These are phyloP conservation scores for Pouteria glomerata DNA, from an alignment of 148 eudicot genomes.

Conservation along the genomic window DNA sequence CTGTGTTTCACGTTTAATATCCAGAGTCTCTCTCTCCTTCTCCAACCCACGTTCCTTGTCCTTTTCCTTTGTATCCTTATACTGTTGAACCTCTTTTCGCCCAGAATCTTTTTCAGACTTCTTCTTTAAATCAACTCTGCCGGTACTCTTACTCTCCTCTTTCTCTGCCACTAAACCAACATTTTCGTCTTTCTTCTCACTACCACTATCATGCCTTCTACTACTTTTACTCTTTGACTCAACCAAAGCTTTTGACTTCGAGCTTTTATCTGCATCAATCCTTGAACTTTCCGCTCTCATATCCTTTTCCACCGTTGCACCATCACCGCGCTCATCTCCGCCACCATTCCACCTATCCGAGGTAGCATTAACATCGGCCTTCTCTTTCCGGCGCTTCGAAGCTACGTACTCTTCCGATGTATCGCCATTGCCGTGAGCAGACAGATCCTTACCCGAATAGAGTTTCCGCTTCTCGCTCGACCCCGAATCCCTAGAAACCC, in stretches of 20 bases:
- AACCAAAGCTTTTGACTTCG: conserved; percentile 23
- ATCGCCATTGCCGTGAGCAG: conserved; percentile 41
- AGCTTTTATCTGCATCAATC: conserved; percentile 15
- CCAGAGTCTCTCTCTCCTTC: conserved; percentile 47
- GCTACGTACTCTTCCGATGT: conserved; percentile 36
- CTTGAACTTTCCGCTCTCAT: conserved; percentile 26
- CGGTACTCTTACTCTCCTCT: conserved; percentile 47
- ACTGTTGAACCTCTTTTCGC: conserved; percentile 44
- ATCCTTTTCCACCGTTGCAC: conserved; percentile 31
- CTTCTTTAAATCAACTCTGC: conserved; percentile 55
- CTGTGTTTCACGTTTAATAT: conserved; percentile 35
- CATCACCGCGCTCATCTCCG: conserved; percentile 25
- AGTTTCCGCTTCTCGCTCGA: conserved; percentile 70
- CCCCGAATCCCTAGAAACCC: conserved; percentile 48
- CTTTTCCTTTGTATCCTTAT: conserved; percentile 36
- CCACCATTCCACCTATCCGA: conserved; percentile 74
- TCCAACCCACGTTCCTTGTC: conserved; percentile 63
- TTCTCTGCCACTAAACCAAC: conserved; percentile 25
- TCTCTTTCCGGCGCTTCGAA: conserved; percentile 71
- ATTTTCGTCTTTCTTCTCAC: conserved; percentile 36
- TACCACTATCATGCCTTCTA: conserved; percentile 37
- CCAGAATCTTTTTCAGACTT: conserved; percentile 53
- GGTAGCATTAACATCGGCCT: conserved; percentile 32
- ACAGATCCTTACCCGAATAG: conserved; percentile 38
- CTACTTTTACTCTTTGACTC: conserved; percentile 65